These are phyloP conservation scores for Penicillium samsonianum DNA, from an alignment of 495 filamentous ascomycete species.

Conservation along the genomic window DNA sequence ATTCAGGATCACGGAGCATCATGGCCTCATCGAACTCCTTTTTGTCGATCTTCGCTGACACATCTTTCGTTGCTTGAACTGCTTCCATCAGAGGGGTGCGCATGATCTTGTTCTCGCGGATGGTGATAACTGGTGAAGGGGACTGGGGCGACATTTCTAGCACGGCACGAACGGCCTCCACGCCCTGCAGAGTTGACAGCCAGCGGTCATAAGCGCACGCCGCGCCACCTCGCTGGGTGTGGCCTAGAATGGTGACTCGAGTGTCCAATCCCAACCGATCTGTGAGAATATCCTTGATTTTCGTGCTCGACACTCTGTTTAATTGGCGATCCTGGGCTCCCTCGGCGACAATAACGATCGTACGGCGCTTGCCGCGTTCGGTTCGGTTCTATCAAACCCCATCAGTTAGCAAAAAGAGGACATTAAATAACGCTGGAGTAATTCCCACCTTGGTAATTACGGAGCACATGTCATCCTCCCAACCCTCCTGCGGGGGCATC, in stretches of 20 bases:
- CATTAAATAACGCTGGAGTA: not conserved
- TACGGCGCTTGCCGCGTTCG: constrained; percentile 88
- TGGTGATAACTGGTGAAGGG: constrained; percentile 90
- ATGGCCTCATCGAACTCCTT: constrained; percentile 86
- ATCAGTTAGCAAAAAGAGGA: not conserved
- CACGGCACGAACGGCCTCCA: constrained; percentile 96
- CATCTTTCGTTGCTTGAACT: constrained; percentile 78
- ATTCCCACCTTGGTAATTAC: constrained; percentile 71
- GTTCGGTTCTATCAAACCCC: constrained; percentile 65
- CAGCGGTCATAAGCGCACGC: constrained; percentile 94
- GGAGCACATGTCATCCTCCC: constrained; percentile 86
- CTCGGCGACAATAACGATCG: constrained; percentile 97
- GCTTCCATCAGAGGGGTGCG: constrained; percentile 87
- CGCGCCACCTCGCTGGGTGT: constrained; percentile 91
- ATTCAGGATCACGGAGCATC: constrained; percentile 85
- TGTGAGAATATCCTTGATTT: constrained; percentile 85
- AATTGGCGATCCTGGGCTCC: constrained; percentile 86
- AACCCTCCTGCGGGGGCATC: constrained; percentile 83
- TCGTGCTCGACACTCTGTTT: constrained; percentile 75
- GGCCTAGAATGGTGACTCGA: constrained; percentile 90
- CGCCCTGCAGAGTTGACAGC: constrained; percentile 90
- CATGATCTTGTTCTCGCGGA: constrained; percentile 97
- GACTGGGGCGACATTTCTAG: constrained; percentile 85
- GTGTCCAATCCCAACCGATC: constrained; percentile 83
- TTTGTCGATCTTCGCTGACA: constrained; percentile 74